Percentiles rank a stretch among this genome's conserved stretches.
Evolutionary conservation across 1,284 basidiomycete genomes (phyloP).

Genomic region (Malassezia arunalokei): DNA sequence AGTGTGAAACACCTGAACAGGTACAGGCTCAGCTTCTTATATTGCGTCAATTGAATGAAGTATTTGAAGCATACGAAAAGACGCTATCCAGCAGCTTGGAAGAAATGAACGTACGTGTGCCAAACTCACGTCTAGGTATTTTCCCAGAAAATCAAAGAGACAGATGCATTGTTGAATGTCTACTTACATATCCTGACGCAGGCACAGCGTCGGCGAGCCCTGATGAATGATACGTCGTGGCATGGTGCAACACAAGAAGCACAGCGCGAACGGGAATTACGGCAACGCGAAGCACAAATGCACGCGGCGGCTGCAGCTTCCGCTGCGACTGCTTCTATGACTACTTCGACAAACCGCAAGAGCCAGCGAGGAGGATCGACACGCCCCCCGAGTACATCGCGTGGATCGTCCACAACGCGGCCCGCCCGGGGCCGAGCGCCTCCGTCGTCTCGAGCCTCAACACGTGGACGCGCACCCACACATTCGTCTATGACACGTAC

Average conservation of each 20-base stretch:
- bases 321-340: too few species aligned
- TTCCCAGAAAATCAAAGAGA: slow-evolving; percentile 24
- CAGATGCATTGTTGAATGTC: slow-evolving; percentile 32
- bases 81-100: slow-evolving; percentile 26
- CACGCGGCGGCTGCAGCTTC: not conserved
- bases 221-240: slow-evolving; percentile 33
- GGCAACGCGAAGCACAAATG: not conserved
- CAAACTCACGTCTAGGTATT: slow-evolving; percentile 18
- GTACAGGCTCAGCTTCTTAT: slow-evolving; percentile 29
- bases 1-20: slow-evolving; percentile 24
- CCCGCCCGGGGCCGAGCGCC: not conserved
- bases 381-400: not conserved
- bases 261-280: not conserved
- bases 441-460: not conserved
- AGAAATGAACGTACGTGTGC: slow-evolving; percentile 33
- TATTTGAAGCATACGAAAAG: slow-evolving; percentile 36
- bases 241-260: slow-evolving; percentile 19
- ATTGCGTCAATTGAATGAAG: slow-evolving; percentile 30
- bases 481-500: not conserved
- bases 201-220: slow-evolving; percentile 29
- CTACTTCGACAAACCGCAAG: too few species aligned
- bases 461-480: not conserved
- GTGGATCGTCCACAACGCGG: not conserved
- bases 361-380: too few species aligned
- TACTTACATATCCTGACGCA: slow-evolving; percentile 36